Base-by-base conservation (phyloP, 345 rosid genomes). In the Lepidium aucheri region DNA sequence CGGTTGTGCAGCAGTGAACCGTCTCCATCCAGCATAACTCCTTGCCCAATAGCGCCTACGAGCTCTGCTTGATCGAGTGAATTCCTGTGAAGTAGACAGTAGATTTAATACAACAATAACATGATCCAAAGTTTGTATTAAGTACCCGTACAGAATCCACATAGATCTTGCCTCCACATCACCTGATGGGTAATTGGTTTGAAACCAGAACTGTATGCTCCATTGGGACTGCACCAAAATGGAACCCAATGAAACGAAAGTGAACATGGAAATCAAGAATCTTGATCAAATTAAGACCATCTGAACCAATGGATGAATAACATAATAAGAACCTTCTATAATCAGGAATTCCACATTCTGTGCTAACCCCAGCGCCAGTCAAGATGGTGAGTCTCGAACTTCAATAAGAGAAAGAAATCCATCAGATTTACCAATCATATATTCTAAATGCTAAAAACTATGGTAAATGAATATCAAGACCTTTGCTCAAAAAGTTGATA, bases 1-100 rank as follows among this genome's bases (percentile, higher is more conserved):
- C 42, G 91, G 96, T 65, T 80, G 84, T 64, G 96, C 94, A 41
- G 96, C 77, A 60, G 79, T 80, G 78, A 93, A 88, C 51, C 57
- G 78, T 80, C 87, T 87, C 97, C 98, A 90, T 69, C 97, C 98
- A 70, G 97, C 97, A 50, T 83, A 90, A 84, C 98, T 93, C 80
- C 98, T 83, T 20, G 94, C 94, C 98, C 98, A 93, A 77, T 90
- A 93, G 46, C 89, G 76, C 78, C 91, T 81, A 14, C 87, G 91
- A 62, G 91, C 81, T 41, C 83, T 74, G 69, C 74, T 80, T 16
- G 85, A 90, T 63, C 87, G 90, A 44, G 69, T 53, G 64, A 93
- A 90, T 68, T 93, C 91, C 98, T 90, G 69, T 53, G 60, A 43
- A n/a, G 41, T 13, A 20, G 51, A 43, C 42, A 36, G 13, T 22